A percentile compares a stretch with the other conserved stretches of the same genome.
These are phyloP conservation scores for Chaetomidium leptoderma DNA, from an alignment of 495 filamentous ascomycete species.

Conservation along the genomic window DNA sequence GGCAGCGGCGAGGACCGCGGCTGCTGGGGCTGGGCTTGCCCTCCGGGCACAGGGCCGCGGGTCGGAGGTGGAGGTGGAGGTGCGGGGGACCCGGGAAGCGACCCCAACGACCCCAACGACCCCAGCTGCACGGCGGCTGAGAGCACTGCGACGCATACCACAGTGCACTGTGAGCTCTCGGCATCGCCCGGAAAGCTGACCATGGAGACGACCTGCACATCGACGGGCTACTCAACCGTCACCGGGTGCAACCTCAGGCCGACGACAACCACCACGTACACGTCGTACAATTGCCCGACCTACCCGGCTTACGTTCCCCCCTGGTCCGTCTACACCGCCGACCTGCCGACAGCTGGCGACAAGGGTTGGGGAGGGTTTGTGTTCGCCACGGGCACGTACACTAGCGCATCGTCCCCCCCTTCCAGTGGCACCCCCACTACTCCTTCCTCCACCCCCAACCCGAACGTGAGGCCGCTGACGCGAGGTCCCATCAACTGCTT, in stretches of 20 bases:
- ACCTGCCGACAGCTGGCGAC: neutral
- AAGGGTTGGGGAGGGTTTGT: neutral
- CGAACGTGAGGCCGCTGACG: neutral
- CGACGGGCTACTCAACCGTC: neutral
- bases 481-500: constrained; percentile 14
- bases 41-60: neutral
- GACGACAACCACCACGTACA: neutral
- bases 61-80: neutral
- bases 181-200: neutral
- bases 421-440: neutral
- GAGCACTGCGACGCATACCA: neutral
- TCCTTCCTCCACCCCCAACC: neutral
- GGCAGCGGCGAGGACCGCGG: neutral
- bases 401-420: neutral
- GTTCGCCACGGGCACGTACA: neutral
- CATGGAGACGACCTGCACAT: neutral
- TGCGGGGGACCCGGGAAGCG: neutral
- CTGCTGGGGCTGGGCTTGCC: neutral
- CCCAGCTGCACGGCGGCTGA: neutral
- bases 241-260: neutral
- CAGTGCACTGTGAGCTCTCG: neutral
- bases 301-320: neutral
- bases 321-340: neutral
- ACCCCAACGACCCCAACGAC: neutral
- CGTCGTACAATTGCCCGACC: neutral